Base-by-base conservation (phyloP, 2,329 filamentous ascomycete genomes). In the Endoconidiophora laricicola region DNA sequence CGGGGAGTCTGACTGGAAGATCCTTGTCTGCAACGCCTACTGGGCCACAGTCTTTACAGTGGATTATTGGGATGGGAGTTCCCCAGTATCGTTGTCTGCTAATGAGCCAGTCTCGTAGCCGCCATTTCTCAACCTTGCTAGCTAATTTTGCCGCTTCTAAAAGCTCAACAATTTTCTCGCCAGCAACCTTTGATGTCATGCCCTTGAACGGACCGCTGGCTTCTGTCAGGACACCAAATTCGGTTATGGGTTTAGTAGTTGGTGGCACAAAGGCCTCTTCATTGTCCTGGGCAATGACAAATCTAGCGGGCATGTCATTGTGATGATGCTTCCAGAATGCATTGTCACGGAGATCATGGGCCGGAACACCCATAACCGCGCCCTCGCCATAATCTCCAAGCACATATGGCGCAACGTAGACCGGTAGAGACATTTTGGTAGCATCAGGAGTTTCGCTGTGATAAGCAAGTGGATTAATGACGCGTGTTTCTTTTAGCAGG, bases 61-160 rank as follows among this genome's bases (percentile, higher is more conserved):
- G 86, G 36, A 94, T 71, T 48, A 94, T 87, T 16, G 87, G 87
- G 48, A 94, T 94, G 0, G 87, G 87, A 0, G 86, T 77, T 12
- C 87, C 87, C 87, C 87, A 94, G 61, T 93, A 94, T 55, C 87
- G 72, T 63, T 94, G 87, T n/a, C 87, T 78, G 61, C 86, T 93
- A 58, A 94, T 82, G 50, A 94, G 69, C 87, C 87, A 94, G 64
- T 94, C 87, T 53, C 86, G 72, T 23, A 94, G 70, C 47, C 83
- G 78, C 85, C 86, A 94, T 54, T 77, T 83, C 53, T 84, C 78
- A 6, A 75, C 69, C n/a, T 68, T 62, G 51, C 76, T 69, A 7
- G 78, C 84, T n/a, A 78, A 66, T 1, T 69, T 65, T 4, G 74
- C 72, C 2, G 68, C 63, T 54, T 74, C 65, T 2, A 81, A 70